Percentiles rank a stretch among this genome's conserved stretches.
Evolutionary conservation across 352 stramenopile species (phyloP).

Genomic region (Pythium insidiosum): DNA sequence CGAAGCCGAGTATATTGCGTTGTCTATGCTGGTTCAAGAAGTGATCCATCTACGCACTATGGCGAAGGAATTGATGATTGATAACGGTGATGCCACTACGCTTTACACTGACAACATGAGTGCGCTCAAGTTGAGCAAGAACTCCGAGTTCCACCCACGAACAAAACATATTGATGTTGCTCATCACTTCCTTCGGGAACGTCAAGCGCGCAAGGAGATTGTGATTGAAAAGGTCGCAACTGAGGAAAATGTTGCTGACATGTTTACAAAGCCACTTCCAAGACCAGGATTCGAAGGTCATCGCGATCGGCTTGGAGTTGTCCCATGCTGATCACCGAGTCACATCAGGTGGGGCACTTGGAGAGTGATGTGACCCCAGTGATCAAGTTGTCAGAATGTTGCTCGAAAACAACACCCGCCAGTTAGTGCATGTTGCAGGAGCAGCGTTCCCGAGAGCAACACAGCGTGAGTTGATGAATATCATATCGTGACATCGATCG

Average conservation of each 20-base stretch:
- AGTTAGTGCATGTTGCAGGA: too few species aligned
- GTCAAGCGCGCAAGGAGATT: conserved; percentile 9
- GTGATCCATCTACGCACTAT: conserved; percentile 16
- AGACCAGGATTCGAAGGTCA: conserved; percentile 13
- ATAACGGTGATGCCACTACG: conserved; percentile 4
- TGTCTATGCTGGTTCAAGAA: conserved; percentile 14
- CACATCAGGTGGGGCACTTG: conserved; percentile 5
- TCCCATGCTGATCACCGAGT: conserved; percentile 5
- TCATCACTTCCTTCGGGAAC: conserved; percentile 13
- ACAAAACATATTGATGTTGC: conserved; percentile 17
- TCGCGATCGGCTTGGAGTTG: not conserved
- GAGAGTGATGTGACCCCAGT: too few species aligned
- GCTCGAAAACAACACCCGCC: too few species aligned
- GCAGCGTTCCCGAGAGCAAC: too few species aligned
- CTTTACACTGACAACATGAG: conserved; percentile 17
- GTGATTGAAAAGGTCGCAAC: conserved; percentile 8
- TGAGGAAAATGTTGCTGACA: conserved; percentile 15
- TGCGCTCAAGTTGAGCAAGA: conserved; percentile 13
- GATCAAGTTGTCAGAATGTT: too few species aligned
- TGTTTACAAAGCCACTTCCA: conserved; percentile 14
- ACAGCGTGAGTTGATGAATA: too few species aligned
- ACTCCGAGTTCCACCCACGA: conserved; percentile 9
- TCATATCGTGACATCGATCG: too few species aligned
- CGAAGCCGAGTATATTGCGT: conserved; percentile 13
- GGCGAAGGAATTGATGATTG: conserved; percentile 10